Evolutionary conservation across 768 basidiomycete species (phyloP), one percentile per base, ranked within the genome.

Genomic region (Lactarius evosmus): DNA sequence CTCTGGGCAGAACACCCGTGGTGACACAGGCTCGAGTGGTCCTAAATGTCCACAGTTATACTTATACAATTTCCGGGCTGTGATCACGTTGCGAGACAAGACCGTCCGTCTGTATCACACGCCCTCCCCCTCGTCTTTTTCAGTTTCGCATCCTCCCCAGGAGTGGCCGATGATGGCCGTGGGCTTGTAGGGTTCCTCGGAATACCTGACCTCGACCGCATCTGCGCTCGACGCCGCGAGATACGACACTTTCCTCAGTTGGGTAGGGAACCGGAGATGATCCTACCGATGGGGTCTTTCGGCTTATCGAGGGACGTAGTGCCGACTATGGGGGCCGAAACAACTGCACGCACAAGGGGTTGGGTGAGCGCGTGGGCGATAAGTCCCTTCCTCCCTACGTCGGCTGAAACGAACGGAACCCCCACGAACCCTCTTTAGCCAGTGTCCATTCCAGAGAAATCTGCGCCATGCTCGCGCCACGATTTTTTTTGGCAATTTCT

Each of bases 271-370:
- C 44, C 36, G 14, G 50, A 12, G 29, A 11, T 17, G 38, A 4
- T 3, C 67, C 52, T 49, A 72, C 71, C 62, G 38, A 76, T 72
- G 25, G 74, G 56, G 16, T 78, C 76, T 36, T 74, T 65, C 50
- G 78, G 61, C 7, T 74, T 72, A 41, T 75, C 71, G 4, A 74
- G 27, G 34, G 63, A 74, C 6, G 75, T 77, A 2, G 71, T 71
- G 6, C 78, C 78, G 30, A 78, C 69, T 64, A 78, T 78, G 19
- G 77, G 77, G 14, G 75, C 75, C n/a, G 73, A 70, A 32, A 69
- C 65, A 27, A 40, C 69, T 69, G 50, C 6, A 3, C 4, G 12
- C 44, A n/a, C 27, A 11, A 22, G 16, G 14, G 16, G 44, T 11
- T 51, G 16, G 61, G 63, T 51, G 16, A 65, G 63, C 12, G 7